Conservation (phyloP, 2,329 filamentous ascomycete genomes). For the Ramularia collo-cygni region DNA sequence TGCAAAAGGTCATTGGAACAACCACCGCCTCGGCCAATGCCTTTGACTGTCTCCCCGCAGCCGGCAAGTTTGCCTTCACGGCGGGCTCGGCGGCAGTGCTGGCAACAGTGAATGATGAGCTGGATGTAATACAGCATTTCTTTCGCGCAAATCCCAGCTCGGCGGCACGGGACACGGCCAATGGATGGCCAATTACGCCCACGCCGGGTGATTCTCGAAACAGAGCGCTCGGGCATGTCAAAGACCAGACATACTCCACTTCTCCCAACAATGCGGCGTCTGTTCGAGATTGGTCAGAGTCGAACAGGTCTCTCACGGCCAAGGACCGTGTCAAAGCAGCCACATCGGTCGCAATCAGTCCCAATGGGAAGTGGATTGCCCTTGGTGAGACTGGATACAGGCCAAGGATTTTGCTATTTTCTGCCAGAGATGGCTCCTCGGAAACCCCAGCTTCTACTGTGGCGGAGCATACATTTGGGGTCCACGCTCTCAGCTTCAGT, state of each 20-base stretch:
- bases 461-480: slow-evolving; percentile 83
- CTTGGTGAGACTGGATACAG: slow-evolving; percentile 93
- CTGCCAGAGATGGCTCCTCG: slow-evolving; percentile 65
- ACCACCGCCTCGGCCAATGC: slow-evolving; percentile 78
- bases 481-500: slow-evolving; percentile 84
- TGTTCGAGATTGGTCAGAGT: slow-evolving; percentile 50
- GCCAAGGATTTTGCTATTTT: slow-evolving; percentile 85
- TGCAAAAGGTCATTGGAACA: slow-evolving; percentile 83
- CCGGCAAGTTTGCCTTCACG: slow-evolving; percentile 72
- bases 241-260: slow-evolving; percentile 38
- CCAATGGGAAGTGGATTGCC: slow-evolving; percentile 78
- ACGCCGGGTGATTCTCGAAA: slow-evolving; percentile 22
- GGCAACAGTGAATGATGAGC: slow-evolving; percentile 65
- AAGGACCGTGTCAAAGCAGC: slow-evolving; percentile 91
- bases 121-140: slow-evolving; percentile 68
- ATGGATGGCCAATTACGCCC: slow-evolving; percentile 18
- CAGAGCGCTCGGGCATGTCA: slow-evolving; percentile 18
- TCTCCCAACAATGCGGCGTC: slow-evolving; percentile 35
- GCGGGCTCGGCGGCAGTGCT: slow-evolving; percentile 92
- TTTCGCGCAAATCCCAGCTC: slow-evolving; percentile 58
- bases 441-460: slow-evolving; percentile 79
- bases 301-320: slow-evolving; percentile 70
- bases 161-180: slow-evolving; percentile 16
- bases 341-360: slow-evolving; percentile 81
- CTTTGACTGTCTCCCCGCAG: slow-evolving; percentile 72